Percentiles rank a stretch among this genome's conserved stretches.
Conservation (phyloP, 2,329 filamentous ascomycete species). For the Parasarocladium wereldwijsianum region DNA sequence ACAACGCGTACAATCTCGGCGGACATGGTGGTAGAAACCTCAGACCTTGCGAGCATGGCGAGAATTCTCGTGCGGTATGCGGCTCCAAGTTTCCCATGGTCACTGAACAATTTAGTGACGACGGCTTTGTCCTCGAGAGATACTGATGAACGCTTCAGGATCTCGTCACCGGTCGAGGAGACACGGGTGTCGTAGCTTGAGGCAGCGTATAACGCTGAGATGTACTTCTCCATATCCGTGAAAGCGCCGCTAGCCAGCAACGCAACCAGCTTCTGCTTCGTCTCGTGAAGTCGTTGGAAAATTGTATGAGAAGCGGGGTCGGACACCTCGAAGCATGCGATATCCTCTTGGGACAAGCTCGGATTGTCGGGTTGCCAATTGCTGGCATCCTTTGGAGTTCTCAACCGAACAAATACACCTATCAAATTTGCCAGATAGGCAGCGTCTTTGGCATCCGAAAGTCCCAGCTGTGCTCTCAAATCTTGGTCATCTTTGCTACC, state of each 20-base stretch:
- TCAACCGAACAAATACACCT: constrained; percentile 50
- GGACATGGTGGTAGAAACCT: constrained; percentile 54
- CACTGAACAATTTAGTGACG: constrained; percentile 51
- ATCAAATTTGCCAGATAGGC: constrained; percentile 61
- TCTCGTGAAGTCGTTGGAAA: constrained; percentile 23
- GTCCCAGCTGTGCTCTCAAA: constrained; percentile 49
- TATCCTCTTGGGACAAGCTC: constrained; percentile 15
- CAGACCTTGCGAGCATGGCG: constrained; percentile 61
- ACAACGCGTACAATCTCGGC: constrained; percentile 55
- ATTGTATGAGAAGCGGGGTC: constrained; percentile 49
- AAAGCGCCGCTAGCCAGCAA: constrained; percentile 81
- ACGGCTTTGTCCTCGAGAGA: constrained; percentile 55
- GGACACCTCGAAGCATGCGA: constrained; percentile 16
- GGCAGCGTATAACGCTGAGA: constrained; percentile 72
- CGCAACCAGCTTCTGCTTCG: constrained; percentile 43
- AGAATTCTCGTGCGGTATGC: constrained; percentile 68
- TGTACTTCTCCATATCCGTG: constrained; percentile 64
- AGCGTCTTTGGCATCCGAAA: constrained; percentile 55
- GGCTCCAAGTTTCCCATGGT: constrained; percentile 60
- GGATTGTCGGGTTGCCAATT: constrained; percentile 18
- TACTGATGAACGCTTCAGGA: constrained; percentile 65
- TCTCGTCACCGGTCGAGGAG: constrained; percentile 73
- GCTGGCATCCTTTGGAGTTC: constrained; percentile 14
- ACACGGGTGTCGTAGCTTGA: constrained; percentile 71
- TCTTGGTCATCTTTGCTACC: constrained; percentile 65